Evolutionary conservation across 2,329 filamentous ascomycete species (phyloP).

Genomic region (Fusarium fujikuroi): DNA sequence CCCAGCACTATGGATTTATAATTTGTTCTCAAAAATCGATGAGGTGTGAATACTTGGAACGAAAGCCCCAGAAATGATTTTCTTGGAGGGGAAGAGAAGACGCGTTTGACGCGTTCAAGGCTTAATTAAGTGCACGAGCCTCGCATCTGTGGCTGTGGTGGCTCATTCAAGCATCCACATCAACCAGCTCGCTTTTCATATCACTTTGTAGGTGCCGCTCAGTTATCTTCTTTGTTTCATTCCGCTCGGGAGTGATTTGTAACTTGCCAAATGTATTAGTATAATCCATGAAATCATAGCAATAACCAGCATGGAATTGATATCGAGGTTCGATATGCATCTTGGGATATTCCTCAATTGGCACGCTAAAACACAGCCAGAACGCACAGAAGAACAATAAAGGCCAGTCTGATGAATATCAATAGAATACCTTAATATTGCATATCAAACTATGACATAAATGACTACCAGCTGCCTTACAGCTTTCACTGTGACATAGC

Average conservation of each 20-base stretch:
- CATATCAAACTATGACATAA: too few relatives aligned
- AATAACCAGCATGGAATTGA: background rate
- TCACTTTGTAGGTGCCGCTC: background rate
- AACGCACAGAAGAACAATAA: background rate
- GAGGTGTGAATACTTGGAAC: background rate
- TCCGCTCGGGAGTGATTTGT: background rate
- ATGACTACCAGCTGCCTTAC: background rate
- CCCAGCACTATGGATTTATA: background rate
- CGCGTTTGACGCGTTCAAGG: conserved; percentile 36
- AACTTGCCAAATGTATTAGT: background rate
- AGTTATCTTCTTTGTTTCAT: background rate
- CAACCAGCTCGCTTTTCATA: background rate
- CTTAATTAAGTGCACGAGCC: conserved; percentile 26
- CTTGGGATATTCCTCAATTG: background rate
- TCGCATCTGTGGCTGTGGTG: conserved; percentile 7
- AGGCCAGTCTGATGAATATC: background rate
- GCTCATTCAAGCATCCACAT: background rate
- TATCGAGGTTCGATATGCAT: background rate
- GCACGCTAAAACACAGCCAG: background rate
- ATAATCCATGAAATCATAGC: background rate
- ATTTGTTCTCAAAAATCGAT: background rate
- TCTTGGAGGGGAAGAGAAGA: background rate
- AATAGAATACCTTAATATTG: background rate
- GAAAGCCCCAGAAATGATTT: background rate
- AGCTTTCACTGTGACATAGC: background rate